These are phyloP conservation scores for Dactylorhiza incarnata DNA, from an alignment of 106 monocot species.

Conservation along the genomic window DNA sequence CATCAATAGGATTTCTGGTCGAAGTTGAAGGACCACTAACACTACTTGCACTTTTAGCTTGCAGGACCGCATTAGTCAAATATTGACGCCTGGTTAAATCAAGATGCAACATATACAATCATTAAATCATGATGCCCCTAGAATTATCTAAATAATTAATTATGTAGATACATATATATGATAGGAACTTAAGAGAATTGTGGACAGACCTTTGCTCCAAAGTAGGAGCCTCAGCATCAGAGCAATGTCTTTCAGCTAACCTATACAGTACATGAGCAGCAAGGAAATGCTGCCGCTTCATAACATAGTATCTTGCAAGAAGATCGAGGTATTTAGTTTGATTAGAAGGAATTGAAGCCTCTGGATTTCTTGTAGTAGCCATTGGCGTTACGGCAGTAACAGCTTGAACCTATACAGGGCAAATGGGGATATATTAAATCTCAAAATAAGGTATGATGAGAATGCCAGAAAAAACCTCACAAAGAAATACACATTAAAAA, in stretches of 20 bases:
- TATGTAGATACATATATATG: not conserved
- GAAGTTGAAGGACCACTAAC: conserved; percentile 16
- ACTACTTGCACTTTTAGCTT: conserved; percentile 74
- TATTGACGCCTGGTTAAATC: conserved; percentile 58
- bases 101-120: conserved; percentile 12
- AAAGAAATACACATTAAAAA: not conserved
- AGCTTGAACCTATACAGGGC: conserved; percentile 14
- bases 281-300: conserved; percentile 72
- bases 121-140: not conserved
- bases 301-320: conserved; percentile 78
- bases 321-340: conserved; percentile 75
- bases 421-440: not conserved
- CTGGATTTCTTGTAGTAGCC: conserved; percentile 15
- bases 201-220: conserved; percentile 68
- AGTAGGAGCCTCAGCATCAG: conserved; percentile 46
- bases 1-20: conserved; percentile 40
- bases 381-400: conserved; percentile 15
- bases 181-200: not conserved
- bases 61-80: conserved; percentile 88
- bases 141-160: not conserved
- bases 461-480: not conserved
- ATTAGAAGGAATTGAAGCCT: conserved; percentile 34
- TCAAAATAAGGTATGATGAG: not conserved
- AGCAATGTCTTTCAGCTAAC: conserved; percentile 77
- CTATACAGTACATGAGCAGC: conserved; percentile 78